Conservation (phyloP, 768 basidiomycete genomes). For the Tylopilus rubrobrunneus region DNA sequence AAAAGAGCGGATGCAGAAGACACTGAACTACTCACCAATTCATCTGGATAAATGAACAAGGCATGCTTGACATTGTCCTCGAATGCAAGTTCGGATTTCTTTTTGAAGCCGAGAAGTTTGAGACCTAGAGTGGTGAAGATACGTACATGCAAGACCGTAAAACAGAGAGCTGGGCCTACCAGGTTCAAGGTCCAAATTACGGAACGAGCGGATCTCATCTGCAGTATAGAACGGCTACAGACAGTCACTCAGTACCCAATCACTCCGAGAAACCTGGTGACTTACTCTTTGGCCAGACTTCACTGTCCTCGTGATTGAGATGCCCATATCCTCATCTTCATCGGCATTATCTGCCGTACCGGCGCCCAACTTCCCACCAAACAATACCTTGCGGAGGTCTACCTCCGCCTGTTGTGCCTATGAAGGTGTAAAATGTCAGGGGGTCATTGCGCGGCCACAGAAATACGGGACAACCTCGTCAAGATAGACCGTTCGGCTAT, state of each 20-base stretch:
- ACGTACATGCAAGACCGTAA: background rate
- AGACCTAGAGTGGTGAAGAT: conserved; percentile 47
- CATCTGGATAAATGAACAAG: conserved; percentile 88
- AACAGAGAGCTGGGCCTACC: conserved; percentile 38
- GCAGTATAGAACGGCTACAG: conserved; percentile 75
- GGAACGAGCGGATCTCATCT: conserved; percentile 79
- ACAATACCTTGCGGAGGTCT: conserved; percentile 23
- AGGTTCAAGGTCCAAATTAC: conserved; percentile 75
- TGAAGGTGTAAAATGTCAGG: conserved; percentile 6
- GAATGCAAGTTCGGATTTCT: conserved; percentile 61
- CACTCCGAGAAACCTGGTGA: background rate
- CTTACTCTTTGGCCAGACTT: conserved; percentile 48
- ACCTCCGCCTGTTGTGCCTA: conserved; percentile 30
- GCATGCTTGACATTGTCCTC: conserved; percentile 94
- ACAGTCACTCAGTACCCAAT: conserved; percentile 1
- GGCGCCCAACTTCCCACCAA: conserved; percentile 36
- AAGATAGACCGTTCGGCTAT: conserved; percentile 64
- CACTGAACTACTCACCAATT: conserved; percentile 51
- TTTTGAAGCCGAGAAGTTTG: conserved; percentile 91
- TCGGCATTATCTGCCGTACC: conserved; percentile 26
- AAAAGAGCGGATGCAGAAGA: background rate
- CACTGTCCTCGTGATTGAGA: conserved; percentile 42
- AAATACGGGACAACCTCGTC: conserved; percentile 49
- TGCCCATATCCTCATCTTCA: conserved; percentile 37
- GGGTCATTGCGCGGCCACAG: background rate